Percentiles rank a stretch among this genome's conserved stretches.
Conservation (phyloP, 2,329 filamentous ascomycete species). For the Nannizziopsis barbatae region DNA sequence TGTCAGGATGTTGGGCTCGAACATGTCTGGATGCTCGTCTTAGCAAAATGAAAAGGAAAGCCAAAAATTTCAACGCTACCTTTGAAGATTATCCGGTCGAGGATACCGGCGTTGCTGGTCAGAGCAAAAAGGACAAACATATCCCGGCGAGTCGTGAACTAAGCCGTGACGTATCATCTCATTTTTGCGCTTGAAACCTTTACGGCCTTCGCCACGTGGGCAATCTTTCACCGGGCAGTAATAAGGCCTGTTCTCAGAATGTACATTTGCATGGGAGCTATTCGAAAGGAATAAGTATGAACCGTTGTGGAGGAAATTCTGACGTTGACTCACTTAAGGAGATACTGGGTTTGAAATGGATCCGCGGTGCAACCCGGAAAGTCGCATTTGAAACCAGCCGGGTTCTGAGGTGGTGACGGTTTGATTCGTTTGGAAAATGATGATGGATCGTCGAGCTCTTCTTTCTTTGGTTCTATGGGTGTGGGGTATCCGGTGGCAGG, state of each 20-base stretch:
- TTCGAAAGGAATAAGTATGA: neutral
- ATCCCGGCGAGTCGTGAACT: constrained; percentile 88
- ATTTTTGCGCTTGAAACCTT: constrained; percentile 58
- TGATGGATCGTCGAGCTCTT: constrained; percentile 3
- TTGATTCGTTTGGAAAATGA: constrained; percentile 12
- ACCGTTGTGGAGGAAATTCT: neutral
- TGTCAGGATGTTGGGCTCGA: constrained; percentile 80
- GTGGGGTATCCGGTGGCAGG: constrained; percentile 32
- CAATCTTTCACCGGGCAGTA: constrained; percentile 51
- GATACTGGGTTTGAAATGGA: constrained; percentile 55
- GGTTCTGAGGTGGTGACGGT: constrained; percentile 20
- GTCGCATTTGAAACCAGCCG: constrained; percentile 42
- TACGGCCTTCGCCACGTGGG: constrained; percentile 49
- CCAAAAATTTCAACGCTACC: constrained; percentile 44
- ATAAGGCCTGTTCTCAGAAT: constrained; percentile 52
- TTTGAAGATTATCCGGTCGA: constrained; percentile 86
- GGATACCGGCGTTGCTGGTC: constrained; percentile 92
- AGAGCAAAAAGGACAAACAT: constrained; percentile 91
- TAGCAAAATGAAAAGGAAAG: neutral
- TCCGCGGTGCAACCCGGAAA: constrained; percentile 46
- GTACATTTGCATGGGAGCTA: constrained; percentile 48
- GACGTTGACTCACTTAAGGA: constrained; percentile 46
- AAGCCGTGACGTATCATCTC: constrained; percentile 68
- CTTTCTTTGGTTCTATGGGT: constrained; percentile 26
- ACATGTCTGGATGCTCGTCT: constrained; percentile 57